Base-by-base conservation (phyloP, 1,139 yeast genomes). In the Torulaspora pretoriensis region DNA sequence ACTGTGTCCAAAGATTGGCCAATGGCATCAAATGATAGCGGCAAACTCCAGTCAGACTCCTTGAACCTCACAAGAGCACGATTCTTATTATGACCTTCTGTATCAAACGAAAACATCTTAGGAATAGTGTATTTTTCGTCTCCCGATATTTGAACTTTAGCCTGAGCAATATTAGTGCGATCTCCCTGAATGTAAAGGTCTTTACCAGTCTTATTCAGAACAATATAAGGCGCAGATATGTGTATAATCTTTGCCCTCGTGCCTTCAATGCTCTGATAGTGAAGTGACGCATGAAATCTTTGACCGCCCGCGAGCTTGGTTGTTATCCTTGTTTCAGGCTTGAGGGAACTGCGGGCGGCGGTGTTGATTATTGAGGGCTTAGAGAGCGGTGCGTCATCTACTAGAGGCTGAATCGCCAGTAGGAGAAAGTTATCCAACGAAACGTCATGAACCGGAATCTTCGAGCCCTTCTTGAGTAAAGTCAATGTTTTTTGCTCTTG, bases 11-110 rank as follows among this genome's bases (percentile, higher is more conserved):
- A 74, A 0, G 81, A 72, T 54, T 88, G 94, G 0, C 98, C 98
- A 48, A 92, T 76, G 2, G 96, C 95, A 61, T 90, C 97, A 58
- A 92, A 81, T 63, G 95, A 83, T 37, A 88, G 70, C 0, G 89
- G 87, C 0, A 71, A 65, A 48, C 96, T 85, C 80, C 87, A 78
- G n/a, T 72, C 71, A 0, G 95, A 83, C 45, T 85, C 87, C 2
- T 77, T 86, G 26, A 87, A 71, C 49, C 76, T 75, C 9, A 90
- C 57, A n/a, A 75, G 63, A 0, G 94, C 95, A 48, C 95, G 72
- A 55, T 83, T 83, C 37, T 74, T 75, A 36, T 81, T 74, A 44
- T 79, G 83, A 8, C 68, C 70, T 37, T 72, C 77, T 26, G 69
- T 71, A 17, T 80, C 83, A 60, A 87, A 90, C 0, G 98, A 90